Evolutionary conservation across 768 basidiomycete genomes (phyloP), one percentile per base, ranked within the genome.

Genomic region (Tremella mesenterica): DNA sequence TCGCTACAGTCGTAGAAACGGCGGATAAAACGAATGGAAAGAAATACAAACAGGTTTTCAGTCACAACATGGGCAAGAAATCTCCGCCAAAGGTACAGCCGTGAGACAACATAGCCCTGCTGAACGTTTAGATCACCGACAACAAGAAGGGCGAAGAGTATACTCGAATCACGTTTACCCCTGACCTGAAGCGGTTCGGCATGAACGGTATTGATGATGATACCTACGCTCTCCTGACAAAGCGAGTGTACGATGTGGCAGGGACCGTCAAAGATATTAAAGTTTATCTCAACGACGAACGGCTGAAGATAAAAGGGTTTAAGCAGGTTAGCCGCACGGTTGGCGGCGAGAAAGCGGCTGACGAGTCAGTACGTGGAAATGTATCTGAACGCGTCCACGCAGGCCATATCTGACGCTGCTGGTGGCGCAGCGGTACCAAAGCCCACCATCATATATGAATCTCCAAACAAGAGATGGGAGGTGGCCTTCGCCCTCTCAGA

Each of bases 41-140:
- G 76, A 96, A 93, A 75, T 99, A 92, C 76, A 86, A 86, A 65
- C 95, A 97, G 76, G 86, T 84, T 0, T 99, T 90, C 84, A 83
- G 83, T 33, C 78, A 88, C 53, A 96, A 97, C 76, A 97, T 99
- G 95, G 76, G 81, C 57, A 83, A 81, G 63, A 86, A 85, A 60
- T 86, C 85, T 20, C 81, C 83, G 68, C 83, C 90, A 23, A 96
- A 95, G 63, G 73, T 73, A n/a, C 51, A 61, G 28, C 21, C 8
- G 31, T 27, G 28, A 21, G 13, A 34, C 5, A 18, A 25, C 46
- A 14, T 18, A 29, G 30, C 34, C 9, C 7, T 14, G 39, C 48
- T 58, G 46, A 61, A 30, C 33, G 27, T 4, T 25, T 48, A 74
- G 78, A 93, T 99, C 65, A 91, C 89, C 14, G 89, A 88, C 74